Percentiles rank a stretch among this genome's conserved stretches.
These are phyloP conservation scores for Didymella arachidicola DNA, from an alignment of 2,329 filamentous ascomycete species.

Conservation along the genomic window DNA sequence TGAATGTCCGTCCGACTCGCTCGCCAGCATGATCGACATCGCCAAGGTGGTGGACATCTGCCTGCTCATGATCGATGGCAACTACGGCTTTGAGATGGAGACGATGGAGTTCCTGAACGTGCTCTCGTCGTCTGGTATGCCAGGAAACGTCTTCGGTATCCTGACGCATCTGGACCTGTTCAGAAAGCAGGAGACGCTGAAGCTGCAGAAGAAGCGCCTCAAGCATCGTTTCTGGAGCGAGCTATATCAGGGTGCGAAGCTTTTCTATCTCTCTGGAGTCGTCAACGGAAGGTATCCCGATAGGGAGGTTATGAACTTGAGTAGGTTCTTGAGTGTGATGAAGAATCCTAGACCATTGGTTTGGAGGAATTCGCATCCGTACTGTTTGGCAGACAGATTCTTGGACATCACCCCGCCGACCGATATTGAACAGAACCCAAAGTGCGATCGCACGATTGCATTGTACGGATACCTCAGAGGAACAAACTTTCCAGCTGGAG, in stretches of 20 bases:
- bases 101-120: slow-evolving; percentile 99
- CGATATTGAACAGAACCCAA: slow-evolving; percentile 84
- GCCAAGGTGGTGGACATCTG: slow-evolving; percentile 98
- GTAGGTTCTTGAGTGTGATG: slow-evolving; percentile 96
- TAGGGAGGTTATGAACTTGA: slow-evolving; percentile 93
- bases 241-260: slow-evolving; percentile 92
- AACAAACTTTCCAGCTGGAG: slow-evolving; percentile 87
- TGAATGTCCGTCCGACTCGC: slow-evolving; percentile 91
- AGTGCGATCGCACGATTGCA: slow-evolving; percentile 89
- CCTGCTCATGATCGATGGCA: slow-evolving; percentile 96
- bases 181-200: slow-evolving; percentile 88
- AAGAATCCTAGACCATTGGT: slow-evolving; percentile 97
- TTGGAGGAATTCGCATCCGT: slow-evolving; percentile 96
- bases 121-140: slow-evolving; percentile 93
- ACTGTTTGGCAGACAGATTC: slow-evolving; percentile 91
- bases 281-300: slow-evolving; percentile 97
- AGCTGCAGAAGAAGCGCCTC: slow-evolving; percentile 92
- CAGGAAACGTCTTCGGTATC: slow-evolving; percentile 96
- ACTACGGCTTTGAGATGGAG: slow-evolving; percentile 99
- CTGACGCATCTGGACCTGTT: slow-evolving; percentile 96
- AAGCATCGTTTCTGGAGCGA: slow-evolving; percentile 98
- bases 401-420: slow-evolving; percentile 94
- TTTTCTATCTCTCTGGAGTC: slow-evolving; percentile 96
- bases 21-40: slow-evolving; percentile 95
- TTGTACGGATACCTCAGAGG: slow-evolving; percentile 93